A percentile compares a stretch with the other conserved stretches of the same genome.
Evolutionary conservation across 495 filamentous ascomycete genomes (phyloP).

Genomic region (Umbilicaria muhlenbergii): DNA sequence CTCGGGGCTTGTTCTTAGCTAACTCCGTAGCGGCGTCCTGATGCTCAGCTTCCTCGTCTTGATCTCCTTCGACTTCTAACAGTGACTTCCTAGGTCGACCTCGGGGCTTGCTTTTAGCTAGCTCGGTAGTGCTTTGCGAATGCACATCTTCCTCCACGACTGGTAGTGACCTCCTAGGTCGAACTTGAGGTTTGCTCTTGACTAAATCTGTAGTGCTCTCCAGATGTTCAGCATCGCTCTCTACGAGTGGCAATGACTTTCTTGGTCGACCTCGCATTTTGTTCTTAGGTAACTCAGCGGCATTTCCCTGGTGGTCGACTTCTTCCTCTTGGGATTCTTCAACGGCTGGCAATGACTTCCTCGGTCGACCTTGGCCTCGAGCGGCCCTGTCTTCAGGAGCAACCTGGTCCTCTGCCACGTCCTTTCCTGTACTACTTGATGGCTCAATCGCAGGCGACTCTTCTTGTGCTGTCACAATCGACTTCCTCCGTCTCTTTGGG

Average conservation of each 20-base stretch:
- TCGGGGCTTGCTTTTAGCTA: background rate
- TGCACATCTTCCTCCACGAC: background rate
- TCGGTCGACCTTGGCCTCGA: background rate
- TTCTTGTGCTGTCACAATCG: background rate
- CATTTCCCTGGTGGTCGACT: background rate
- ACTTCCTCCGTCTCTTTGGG: slow-evolving; percentile 1
- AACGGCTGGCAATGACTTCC: background rate
- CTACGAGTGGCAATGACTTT: background rate
- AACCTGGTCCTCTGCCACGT: too few relatives aligned
- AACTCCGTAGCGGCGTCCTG: background rate
- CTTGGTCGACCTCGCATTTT: slow-evolving; percentile 6
- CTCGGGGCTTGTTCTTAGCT: slow-evolving; percentile 1
- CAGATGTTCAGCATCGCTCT: too few relatives aligned
- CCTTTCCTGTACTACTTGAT: too few relatives aligned
- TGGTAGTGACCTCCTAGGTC: too few relatives aligned
- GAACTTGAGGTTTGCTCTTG: too few relatives aligned
- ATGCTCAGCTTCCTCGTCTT: background rate
- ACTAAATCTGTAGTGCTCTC: too few relatives aligned
- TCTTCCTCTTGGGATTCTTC: background rate
- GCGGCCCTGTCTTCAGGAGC: too few relatives aligned
- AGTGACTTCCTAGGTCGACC: background rate
- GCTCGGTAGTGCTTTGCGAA: background rate
- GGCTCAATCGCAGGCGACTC: background rate
- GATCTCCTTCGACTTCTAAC: background rate
- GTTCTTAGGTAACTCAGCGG: background rate